A percentile compares a stretch with the other conserved stretches of the same genome.
Conservation (phyloP, 2,329 filamentous ascomycete species). For the Macrophomina pseudophaseolina region DNA sequence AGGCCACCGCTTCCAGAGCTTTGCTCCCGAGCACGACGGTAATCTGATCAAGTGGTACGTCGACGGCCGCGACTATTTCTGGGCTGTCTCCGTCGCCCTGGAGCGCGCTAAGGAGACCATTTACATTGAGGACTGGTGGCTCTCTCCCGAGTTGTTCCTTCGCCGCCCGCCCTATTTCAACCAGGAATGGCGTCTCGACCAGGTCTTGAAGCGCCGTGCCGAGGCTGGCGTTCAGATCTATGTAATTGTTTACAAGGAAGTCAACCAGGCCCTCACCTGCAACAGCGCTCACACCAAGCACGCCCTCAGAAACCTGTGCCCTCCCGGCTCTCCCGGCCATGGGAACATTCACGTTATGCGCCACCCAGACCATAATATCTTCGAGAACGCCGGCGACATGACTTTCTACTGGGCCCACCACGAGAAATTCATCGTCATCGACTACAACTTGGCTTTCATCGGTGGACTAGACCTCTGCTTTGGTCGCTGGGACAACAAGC, state of each 20-base stretch:
- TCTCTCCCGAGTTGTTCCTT: conserved; percentile 86
- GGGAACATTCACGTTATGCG: conserved; percentile 89
- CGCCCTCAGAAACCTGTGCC: conserved; percentile 77
- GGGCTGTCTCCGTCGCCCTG: conserved; percentile 87
- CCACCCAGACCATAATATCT: conserved; percentile 92
- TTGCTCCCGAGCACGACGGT: conserved; percentile 82
- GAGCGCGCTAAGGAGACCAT: conserved; percentile 90
- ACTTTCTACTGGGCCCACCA: conserved; percentile 98
- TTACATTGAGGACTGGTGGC: conserved; percentile 97
- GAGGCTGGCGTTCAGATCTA: conserved; percentile 95
- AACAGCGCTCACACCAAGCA: conserved; percentile 94
- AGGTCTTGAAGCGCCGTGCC: conserved; percentile 83
- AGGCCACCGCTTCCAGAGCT: conserved; percentile 84
- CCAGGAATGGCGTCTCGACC: conserved; percentile 86
- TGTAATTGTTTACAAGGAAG: conserved; percentile 89
- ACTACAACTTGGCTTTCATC: conserved; percentile 89
- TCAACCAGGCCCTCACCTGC: conserved; percentile 70
- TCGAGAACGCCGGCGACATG: conserved; percentile 94
- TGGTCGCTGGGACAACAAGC: conserved; percentile 87
- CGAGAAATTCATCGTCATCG: conserved; percentile 95
- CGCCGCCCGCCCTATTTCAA: conserved; percentile 81
- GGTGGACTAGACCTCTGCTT: conserved; percentile 95
- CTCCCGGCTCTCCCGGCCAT: conserved; percentile 78
- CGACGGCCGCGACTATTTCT: conserved; percentile 93
- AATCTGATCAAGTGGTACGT: conserved; percentile 98